A percentile compares a stretch with the other conserved stretches of the same genome.
These are phyloP conservation scores for Stygiomarasmius scandens DNA, from an alignment of 1,284 basidiomycete genomes.

Conservation along the genomic window DNA sequence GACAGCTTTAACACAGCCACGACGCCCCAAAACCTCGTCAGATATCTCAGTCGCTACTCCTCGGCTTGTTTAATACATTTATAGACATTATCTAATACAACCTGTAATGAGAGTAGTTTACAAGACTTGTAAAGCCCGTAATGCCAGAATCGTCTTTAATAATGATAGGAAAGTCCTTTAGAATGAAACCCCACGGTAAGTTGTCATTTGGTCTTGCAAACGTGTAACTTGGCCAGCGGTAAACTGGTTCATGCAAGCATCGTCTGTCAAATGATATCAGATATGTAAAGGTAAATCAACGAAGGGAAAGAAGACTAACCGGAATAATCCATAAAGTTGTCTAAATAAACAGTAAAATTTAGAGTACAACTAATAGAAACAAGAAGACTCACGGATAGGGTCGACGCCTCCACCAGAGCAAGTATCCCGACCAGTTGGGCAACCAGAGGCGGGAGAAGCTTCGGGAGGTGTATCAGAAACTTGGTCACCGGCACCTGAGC, in stretches of 20 bases:
- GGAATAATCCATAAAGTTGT: neutral
- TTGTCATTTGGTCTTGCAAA: neutral
- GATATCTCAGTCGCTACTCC: too few species aligned
- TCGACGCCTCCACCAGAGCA: slow-evolving; percentile 46
- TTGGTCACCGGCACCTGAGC: slow-evolving; percentile 47
- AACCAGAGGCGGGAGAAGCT: slow-evolving; percentile 45
- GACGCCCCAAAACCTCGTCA: neutral
- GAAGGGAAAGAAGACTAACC: neutral
- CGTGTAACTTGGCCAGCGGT: neutral
- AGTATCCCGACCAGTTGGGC: slow-evolving; percentile 50
- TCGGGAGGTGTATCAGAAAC: slow-evolving; percentile 57
- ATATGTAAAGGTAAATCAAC: too few species aligned
- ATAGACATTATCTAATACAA: too few species aligned
- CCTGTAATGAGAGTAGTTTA: too few species aligned
- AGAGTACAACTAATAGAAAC: too few species aligned
- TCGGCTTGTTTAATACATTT: too few species aligned
- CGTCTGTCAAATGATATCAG: too few species aligned
- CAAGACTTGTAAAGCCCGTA: too few species aligned
- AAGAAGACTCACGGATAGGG: slow-evolving; percentile 45
- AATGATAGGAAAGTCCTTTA: too few species aligned
- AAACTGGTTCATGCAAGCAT: neutral
- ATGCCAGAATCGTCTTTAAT: too few species aligned
- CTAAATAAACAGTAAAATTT: neutral
- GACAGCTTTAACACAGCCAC: neutral
- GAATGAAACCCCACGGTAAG: neutral